Evolutionary conservation across 257 asterid species (phyloP), one percentile per base, ranked within the genome.

Genomic region (Asclepias syriaca): DNA sequence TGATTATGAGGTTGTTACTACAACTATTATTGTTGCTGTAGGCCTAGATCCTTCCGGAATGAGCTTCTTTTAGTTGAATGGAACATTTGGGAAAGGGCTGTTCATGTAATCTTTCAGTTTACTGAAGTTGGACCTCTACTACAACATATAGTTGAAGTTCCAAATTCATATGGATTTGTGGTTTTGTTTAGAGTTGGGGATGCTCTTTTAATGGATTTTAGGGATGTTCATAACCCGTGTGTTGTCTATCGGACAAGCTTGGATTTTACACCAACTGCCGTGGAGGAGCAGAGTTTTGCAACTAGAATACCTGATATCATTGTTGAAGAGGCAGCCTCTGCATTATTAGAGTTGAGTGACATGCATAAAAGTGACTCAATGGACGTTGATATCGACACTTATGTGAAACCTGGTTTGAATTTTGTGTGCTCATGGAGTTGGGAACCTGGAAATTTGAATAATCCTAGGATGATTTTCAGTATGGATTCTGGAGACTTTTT

Each of bases 291-390:
- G 76, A 85, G 83, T 79, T 80, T 67, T 82, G 72, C 72, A 57
- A 69, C 79, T 77, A 82, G 83, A 80, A 83, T 87, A 83, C 96
- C 92, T 9, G 97, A 95, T 85, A 85, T 89, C 57, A 86, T 86
- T 87, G 99, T 92, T 60, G 99, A 95, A 84, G 98, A 92, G 74
- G 96, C 94, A 75, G 99, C 99, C 65, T 95, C 98, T 79, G 99
- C 99, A 66, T 82, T 95, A 77, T 82, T 95, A 88, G 94, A 95
- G 88, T 91, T 92, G 72, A 90, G 99, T 37, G 99, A 92, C 86
- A 80, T 87, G 78, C 79, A 88, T 84, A 89, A 87, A 84, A 85
- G 82, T 73, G 96, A 91, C 74, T 90, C 99, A 7, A 92, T 94
- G 99, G 94, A 85, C 49, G 81, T 94, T 68, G 99, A 94, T 83